Evolutionary conservation across 169 alveolate species (phyloP), one percentile per base, ranked within the genome.

Genomic region (Theileria equi): DNA sequence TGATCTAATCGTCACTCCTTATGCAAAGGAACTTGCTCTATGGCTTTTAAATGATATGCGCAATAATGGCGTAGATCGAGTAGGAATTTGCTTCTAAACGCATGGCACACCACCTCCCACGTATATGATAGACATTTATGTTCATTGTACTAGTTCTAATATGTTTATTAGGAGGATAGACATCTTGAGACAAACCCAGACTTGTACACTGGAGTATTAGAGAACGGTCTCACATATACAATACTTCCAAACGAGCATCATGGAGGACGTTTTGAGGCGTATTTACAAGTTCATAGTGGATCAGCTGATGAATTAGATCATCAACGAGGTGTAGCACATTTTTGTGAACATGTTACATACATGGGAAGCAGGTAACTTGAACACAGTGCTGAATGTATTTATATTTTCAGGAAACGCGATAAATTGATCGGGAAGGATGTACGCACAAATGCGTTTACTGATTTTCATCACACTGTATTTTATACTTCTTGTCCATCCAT

Each of bases 391-490:
- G 32, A 50, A n/a, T 65, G 49, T 7, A 38, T 55, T 34, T 49
- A 35, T 16, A 34, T 61, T 34, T 81, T 70, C 38, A 76, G 90
- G 28, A 90, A 81, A 44, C 71, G 91, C 16, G 80, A 65, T 41
- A 50, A 58, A 13, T 79, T 85, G 25, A 34, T 65, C 31, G 47
- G 70, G 13, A 54, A 41, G 38, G 74, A 55, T 23, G 91, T 88
- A 10, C 82, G 89, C 54, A 88, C 95, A 0, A 90, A 90, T 58
- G 95, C 95, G 0, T 90, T 78, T 81, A 90, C 95, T 23, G 95
- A 90, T 70, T 90, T 86, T 71, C 92, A 90, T 52, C 95, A 90
- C 54, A 88, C 92, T 19, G 93, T 90, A 35, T 90, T 88, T 68
- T 90, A 81, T 49, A 80, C 87, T 36, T 73, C 90, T 50, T 80